phyloP scores from a whole-genome alignment of 345 rosid genomes.

The Syzygium oleosum region DNA sequence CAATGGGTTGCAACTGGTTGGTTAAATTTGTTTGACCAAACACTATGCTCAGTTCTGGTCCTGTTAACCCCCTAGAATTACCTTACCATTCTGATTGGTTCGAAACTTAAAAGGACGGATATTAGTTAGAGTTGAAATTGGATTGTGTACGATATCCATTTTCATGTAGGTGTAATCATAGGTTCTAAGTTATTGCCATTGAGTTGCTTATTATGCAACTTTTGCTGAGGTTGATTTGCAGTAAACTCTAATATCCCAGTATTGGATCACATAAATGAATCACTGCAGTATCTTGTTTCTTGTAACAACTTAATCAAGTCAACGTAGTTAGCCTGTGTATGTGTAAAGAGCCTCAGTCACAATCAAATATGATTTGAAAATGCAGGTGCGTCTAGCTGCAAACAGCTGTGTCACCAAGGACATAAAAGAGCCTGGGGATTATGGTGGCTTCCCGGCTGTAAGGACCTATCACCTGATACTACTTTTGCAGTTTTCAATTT shows the following conservation, averaged over 20 bases:
- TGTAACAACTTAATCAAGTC: background rate
- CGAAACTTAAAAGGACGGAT: background rate
- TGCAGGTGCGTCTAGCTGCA: conserved; percentile 72
- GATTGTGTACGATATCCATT: background rate
- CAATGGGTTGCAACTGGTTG: background rate
- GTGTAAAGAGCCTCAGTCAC: background rate
- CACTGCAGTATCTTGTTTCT: background rate
- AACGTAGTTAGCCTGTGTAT: background rate
- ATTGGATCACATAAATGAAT: background rate
- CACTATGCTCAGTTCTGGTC: background rate
- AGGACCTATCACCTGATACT: conserved; percentile 11
- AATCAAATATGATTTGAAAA: background rate
- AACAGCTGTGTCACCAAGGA: conserved; percentile 71
- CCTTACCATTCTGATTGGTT: background rate
- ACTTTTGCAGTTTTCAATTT: background rate
- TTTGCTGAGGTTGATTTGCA: background rate
- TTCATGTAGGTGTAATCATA: background rate
- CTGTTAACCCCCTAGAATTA: background rate
- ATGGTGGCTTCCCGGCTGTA: conserved; percentile 90
- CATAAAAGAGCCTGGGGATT: conserved; percentile 74
- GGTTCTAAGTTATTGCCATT: background rate
- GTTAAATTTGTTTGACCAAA: background rate
- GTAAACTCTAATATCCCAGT: background rate
- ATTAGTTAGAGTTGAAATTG: background rate
- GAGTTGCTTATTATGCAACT: background rate